Evolutionary conservation across 331 rosid genomes (phyloP).

Genomic region (Acacia pycnantha): DNA sequence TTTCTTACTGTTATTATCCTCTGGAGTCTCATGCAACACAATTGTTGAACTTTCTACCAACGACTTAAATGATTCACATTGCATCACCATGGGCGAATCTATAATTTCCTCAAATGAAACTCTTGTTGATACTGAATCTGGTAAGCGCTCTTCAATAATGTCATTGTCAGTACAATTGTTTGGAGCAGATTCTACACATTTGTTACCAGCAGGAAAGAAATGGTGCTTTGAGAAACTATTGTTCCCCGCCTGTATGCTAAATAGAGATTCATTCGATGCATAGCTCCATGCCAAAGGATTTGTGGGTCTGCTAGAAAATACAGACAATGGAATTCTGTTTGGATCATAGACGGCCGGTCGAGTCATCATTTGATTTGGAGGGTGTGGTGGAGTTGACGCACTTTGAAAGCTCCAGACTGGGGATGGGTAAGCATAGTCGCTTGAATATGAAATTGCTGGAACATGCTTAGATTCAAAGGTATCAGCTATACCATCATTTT

Average conservation of each 20-base stretch:
- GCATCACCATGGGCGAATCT: not conserved
- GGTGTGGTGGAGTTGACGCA: not conserved
- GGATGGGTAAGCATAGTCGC: constrained; percentile 22
- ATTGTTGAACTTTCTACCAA: constrained; percentile 5
- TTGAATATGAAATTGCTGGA: not conserved
- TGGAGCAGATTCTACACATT: constrained; percentile 41
- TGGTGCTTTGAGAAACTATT: constrained; percentile 59
- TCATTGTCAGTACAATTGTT: not conserved
- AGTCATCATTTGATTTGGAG: not conserved
- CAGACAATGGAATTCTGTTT: not conserved
- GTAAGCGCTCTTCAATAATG: not conserved
- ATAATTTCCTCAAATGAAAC: constrained; percentile 10
- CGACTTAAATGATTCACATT: not conserved
- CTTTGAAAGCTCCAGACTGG: not conserved
- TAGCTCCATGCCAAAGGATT: constrained; percentile 52
- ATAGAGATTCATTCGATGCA: constrained; percentile 69
- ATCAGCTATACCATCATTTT: not conserved
- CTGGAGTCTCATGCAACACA: constrained; percentile 1
- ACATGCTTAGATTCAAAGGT: constrained; percentile 13
- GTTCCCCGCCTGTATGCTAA: constrained; percentile 63
- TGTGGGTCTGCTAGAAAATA: not conserved
- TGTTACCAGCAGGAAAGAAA: not conserved
- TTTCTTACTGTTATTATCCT: not conserved
- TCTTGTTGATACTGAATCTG: not conserved
- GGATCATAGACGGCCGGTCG: not conserved